Evolutionary conservation across 495 filamentous ascomycete species (phyloP).

Genomic region (Rostrohypoxylon terebratum): DNA sequence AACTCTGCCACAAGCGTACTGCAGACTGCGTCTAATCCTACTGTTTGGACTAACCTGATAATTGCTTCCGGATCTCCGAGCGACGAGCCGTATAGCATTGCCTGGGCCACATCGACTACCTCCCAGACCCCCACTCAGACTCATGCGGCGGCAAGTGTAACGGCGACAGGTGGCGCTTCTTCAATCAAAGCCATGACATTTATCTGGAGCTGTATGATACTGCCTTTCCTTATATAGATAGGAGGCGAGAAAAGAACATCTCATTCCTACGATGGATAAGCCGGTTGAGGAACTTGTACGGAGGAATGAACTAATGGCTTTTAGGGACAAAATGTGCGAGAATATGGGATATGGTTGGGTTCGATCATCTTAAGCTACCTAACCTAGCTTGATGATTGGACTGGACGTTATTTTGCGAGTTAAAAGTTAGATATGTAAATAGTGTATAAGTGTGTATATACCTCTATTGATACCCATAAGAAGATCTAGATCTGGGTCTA

Average conservation of each 20-base stretch:
- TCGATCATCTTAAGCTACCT: neutral
- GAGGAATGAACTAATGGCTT: neutral
- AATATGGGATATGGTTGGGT: neutral
- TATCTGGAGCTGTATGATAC: conserved; percentile 29
- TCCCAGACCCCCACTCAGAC: neutral
- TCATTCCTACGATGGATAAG: neutral
- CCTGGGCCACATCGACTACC: conserved; percentile 25
- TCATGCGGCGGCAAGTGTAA: neutral
- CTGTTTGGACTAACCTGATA: conserved; percentile 35
- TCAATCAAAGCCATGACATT: neutral
- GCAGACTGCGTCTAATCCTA: conserved; percentile 19
- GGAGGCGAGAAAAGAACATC: neutral
- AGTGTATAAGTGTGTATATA: conserved; percentile 28
- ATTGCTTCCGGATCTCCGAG: conserved; percentile 36
- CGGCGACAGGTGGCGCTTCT: conserved; percentile 23
- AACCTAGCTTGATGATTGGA: neutral
- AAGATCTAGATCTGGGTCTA: neutral
- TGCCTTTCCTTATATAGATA: conserved; percentile 28
- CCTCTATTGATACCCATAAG: conserved; percentile 20
- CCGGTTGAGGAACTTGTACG: neutral
- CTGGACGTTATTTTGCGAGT: neutral
- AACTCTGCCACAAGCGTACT: conserved; percentile 31
- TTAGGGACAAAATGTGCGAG: neutral
- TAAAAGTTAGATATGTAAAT: neutral
- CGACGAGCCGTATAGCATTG: conserved; percentile 24